Evolutionary conservation across 139 green algal species (phyloP), one percentile per base, ranked within the genome.

Genomic region (Raphidocelis subcapitata): DNA sequence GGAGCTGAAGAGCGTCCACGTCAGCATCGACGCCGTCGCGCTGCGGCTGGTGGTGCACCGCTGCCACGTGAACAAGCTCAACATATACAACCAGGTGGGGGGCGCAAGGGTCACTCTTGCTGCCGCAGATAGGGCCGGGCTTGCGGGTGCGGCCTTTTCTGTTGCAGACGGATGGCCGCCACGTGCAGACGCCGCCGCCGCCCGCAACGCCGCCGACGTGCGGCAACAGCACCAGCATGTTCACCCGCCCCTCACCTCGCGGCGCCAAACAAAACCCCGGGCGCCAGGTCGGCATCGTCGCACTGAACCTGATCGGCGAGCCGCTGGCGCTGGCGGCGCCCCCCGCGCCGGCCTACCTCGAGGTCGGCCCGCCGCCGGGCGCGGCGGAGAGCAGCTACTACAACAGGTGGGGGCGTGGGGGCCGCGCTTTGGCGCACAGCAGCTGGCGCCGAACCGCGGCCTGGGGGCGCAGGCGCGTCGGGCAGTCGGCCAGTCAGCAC

Each of bases 1-100:
- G 5, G 93, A 98, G 85, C 86, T 98, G 2, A 98, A 98, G 76
- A 95, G 84, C 62, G 91, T 98, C 74, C 83, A 93, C 36, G 81
- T 97, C n/a, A 88, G 87, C 68, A 64, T 77, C 32, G 67, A 77
- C 28, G 86, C 79, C 0, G 33, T 69, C 24, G 41, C 85, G 33
- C 64, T 98, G 23, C 78, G 82, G 8, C 67, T 98, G 3, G 63
- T 95, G 14, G 73, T 96, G 37, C 85, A 94, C 65, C 74, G 82
- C 24, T 94, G 88, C 80, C 93, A 98, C 73, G 75, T 90, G 49
- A 98, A 98, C 81, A 90, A 88, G 60, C 87, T 91, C 44, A 98
- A 98, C 83, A 91, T 90, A 15, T 92, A 96, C 84, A 91, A 89
- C 73, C 92, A 98, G 87, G 91, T 89, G 41, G 0, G 74, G 41